Evolutionary conservation across 2,329 filamentous ascomycete genomes (phyloP).

Genomic region (Alternaria incomplexa): DNA sequence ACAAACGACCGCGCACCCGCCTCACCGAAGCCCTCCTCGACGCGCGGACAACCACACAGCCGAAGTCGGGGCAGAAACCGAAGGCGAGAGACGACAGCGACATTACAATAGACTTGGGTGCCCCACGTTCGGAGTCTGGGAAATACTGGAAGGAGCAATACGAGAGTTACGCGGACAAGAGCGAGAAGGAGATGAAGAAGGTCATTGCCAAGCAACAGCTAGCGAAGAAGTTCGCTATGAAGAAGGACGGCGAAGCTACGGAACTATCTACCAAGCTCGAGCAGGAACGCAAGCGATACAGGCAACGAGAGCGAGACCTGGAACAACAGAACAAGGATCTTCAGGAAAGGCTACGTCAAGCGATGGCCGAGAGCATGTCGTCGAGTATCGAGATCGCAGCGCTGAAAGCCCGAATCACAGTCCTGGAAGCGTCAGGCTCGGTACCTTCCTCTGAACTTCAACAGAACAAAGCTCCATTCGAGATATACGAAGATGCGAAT

Average conservation of each 20-base stretch:
- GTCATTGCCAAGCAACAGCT: constrained; percentile 80
- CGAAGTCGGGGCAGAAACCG: constrained; percentile 35
- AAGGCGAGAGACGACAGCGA: constrained; percentile 61
- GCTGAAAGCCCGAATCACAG: constrained; percentile 41
- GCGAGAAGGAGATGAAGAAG: constrained; percentile 76
- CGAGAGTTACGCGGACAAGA: constrained; percentile 73
- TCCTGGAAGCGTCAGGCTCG: constrained; percentile 33
- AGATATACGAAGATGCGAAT: constrained; percentile 40
- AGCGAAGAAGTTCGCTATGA: constrained; percentile 77
- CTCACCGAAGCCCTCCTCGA: constrained; percentile 55
- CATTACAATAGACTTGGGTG: constrained; percentile 72
- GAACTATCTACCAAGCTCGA: constrained; percentile 69
- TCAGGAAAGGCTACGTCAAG: constrained; percentile 45
- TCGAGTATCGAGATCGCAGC: constrained; percentile 42
- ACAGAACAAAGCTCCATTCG: constrained; percentile 29
- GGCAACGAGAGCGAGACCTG: constrained; percentile 69
- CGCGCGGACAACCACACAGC: constrained; percentile 50
- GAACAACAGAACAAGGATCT: constrained; percentile 62
- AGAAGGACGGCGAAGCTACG: constrained; percentile 75
- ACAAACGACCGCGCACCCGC: constrained; percentile 48
- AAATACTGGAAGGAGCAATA: constrained; percentile 83
- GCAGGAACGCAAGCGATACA: constrained; percentile 70
- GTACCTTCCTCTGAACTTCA: constrained; percentile 20
- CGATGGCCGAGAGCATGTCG: constrained; percentile 41
- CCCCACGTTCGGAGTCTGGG: constrained; percentile 76